Base-by-base conservation (phyloP, 129 eudicot genomes). In the Escallonia rubra region DNA sequence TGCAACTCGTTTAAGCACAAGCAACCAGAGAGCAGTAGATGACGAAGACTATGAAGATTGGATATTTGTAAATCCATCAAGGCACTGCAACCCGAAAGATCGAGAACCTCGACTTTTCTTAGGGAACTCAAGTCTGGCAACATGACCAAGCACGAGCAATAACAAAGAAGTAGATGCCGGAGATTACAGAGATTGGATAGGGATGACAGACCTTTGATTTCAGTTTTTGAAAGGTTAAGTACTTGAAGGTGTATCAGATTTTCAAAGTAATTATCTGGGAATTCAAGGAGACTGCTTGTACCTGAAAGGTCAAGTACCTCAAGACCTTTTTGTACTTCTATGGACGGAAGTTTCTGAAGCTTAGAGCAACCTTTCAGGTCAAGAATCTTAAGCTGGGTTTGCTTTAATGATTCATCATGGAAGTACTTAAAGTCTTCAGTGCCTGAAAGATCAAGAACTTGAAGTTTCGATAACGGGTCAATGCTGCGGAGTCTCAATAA, bases 251-350 rank as follows among this genome's bases (percentile, higher is more conserved):
- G 7, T 47, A 10, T 41, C 61, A 76, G 72, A 3, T 54, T 60
- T 7, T 72, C 62, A 56, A 83, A 76, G 77, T 75, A 83, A 9
- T 13, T 64, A 1, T 56, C 67, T 13, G 50, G 57, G 10, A 83
- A 68, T 16, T 50, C 50, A 5, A 2, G 47, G 39, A 83, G 76
- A 43, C 58, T 53, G 4, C 2, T 13, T 16, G 85, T 59, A 48
- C 85, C 89, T 6, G 82, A 83, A 76, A 83, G 66, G 66, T 76
- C 82, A 61, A 83, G 85, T 43, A 69, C 64, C 70, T 83, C 78
- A 9, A 83, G 89, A 45, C 51, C n/a, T 57, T 56, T 38, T 45
- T 73, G 72, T 54, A 77, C 59, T 57, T n/a, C 61, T 3, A 73
- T 51, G 64, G 65, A 43, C 2, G 69, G 9, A 44, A 79, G 70